These are phyloP conservation scores for Zopfia rhizophila DNA, from an alignment of 2,329 filamentous ascomycete genomes.

Conservation along the genomic window DNA sequence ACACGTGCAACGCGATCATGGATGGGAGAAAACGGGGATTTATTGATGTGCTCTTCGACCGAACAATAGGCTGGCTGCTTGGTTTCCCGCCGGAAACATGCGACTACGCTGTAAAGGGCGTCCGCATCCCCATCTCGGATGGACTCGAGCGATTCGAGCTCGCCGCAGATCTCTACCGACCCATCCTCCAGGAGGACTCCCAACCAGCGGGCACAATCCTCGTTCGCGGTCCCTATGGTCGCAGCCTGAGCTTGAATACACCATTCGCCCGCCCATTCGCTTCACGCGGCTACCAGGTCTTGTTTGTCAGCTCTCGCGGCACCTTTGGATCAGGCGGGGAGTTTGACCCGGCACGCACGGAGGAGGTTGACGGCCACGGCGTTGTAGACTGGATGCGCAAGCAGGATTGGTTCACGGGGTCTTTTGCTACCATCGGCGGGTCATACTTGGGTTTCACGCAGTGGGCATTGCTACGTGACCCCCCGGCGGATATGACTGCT, in stretches of 20 bases:
- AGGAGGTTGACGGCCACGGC: slow-evolving; percentile 20
- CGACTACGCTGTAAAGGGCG: slow-evolving; percentile 8
- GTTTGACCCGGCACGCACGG: slow-evolving; percentile 20
- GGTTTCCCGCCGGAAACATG: slow-evolving; percentile 22
- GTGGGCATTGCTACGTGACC: slow-evolving; percentile 23
- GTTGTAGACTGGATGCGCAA: slow-evolving; percentile 27
- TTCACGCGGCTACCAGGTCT: slow-evolving; percentile 20
- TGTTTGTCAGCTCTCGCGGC: slow-evolving; percentile 24
- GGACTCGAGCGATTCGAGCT: slow-evolving; percentile 12
- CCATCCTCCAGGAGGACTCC: slow-evolving; percentile 4
- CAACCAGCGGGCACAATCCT: slow-evolving; percentile 20
- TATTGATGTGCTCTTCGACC: too few species aligned
- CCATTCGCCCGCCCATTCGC: slow-evolving; percentile 12
- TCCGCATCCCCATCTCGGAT: slow-evolving; percentile 20
- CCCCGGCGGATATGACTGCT: slow-evolving; percentile 21
- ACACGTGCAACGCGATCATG: too few species aligned
- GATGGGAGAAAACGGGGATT: too few species aligned
- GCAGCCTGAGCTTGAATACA: slow-evolving; percentile 6
- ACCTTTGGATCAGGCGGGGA: slow-evolving; percentile 23
- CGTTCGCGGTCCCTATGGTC: slow-evolving; percentile 20
- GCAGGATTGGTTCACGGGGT: slow-evolving; percentile 25
- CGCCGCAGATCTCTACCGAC: slow-evolving; percentile 16
- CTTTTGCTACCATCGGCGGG: slow-evolving; percentile 21
- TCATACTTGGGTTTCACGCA: slow-evolving; percentile 25
- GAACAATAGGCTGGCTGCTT: too few species aligned